A percentile compares a stretch with the other conserved stretches of the same genome.
These are phyloP conservation scores for Exophiala aquamarina DNA, from an alignment of 2,329 filamentous ascomycete genomes.

Conservation along the genomic window DNA sequence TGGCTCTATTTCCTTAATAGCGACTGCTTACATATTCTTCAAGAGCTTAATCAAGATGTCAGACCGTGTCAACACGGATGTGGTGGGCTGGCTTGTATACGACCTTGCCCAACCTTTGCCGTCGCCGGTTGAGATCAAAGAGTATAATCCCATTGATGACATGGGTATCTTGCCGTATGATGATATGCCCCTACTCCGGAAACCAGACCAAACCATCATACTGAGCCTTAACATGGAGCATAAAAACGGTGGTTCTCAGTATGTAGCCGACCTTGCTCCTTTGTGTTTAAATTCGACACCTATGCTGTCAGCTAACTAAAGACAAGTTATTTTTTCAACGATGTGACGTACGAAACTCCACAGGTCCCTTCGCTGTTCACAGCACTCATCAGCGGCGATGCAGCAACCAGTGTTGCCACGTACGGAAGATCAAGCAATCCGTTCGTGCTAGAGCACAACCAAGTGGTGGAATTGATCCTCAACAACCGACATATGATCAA, in stretches of 20 bases:
- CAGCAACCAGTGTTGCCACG: constrained; percentile 56
- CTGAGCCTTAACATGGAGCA: constrained; percentile 67
- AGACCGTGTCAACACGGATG: constrained; percentile 57
- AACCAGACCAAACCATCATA: constrained; percentile 61
- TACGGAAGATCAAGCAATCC: constrained; percentile 67
- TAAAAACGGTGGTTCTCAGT: constrained; percentile 61
- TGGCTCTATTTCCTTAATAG: neutral
- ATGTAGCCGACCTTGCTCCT: constrained; percentile 20
- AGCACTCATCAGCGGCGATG: constrained; percentile 26
- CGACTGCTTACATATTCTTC: neutral
- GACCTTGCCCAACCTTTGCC: constrained; percentile 47
- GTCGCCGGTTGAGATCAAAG: constrained; percentile 55
- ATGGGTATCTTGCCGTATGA: constrained; percentile 69
- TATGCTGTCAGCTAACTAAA: constrained; percentile 33
- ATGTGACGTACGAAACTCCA: constrained; percentile 30
- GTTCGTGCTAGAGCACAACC: constrained; percentile 37
- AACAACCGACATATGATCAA: constrained; percentile 44
- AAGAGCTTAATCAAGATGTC: constrained; percentile 11
- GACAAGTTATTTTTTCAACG: constrained; percentile 27
- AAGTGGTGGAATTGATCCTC: constrained; percentile 44
- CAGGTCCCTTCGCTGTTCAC: constrained; percentile 32
- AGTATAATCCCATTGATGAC: constrained; percentile 71
- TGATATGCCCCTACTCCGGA: constrained; percentile 57
- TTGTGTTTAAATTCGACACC: too few species aligned
- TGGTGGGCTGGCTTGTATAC: constrained; percentile 57